Conservation (phyloP, 2,329 filamentous ascomycete species). For the Neopestalotiopsis clavispora region DNA sequence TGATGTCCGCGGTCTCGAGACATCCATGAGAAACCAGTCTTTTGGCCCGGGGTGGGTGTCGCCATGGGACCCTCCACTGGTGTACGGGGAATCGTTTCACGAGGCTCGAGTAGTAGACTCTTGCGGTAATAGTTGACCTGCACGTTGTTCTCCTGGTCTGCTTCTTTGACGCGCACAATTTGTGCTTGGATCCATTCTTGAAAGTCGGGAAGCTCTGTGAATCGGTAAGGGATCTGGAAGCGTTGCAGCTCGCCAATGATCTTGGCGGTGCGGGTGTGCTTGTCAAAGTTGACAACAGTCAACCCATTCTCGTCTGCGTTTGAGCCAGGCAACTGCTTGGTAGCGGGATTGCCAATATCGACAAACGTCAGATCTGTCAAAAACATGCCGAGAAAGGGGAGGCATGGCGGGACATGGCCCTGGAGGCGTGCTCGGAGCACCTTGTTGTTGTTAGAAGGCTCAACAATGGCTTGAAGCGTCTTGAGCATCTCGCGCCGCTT, state of each 20-base stretch:
- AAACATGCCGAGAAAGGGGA: slow-evolving; percentile 96
- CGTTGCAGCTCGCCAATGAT: slow-evolving; percentile 95
- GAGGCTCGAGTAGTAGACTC: slow-evolving; percentile 82
- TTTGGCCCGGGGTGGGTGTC: slow-evolving; percentile 32
- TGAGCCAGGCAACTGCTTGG: slow-evolving; percentile 71
- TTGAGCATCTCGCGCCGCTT: slow-evolving; percentile 84
- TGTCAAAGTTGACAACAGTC: slow-evolving; percentile 96
- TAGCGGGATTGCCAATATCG: slow-evolving; percentile 89
- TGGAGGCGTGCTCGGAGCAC: slow-evolving; percentile 82
- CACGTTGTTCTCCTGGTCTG: slow-evolving; percentile 55
- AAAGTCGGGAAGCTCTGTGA: slow-evolving; percentile 83
- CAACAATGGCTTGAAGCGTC: slow-evolving; percentile 80
- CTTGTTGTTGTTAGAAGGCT: slow-evolving; percentile 90
- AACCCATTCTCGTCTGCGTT: slow-evolving; percentile 66
- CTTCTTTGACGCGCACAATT: slow-evolving; percentile 74
- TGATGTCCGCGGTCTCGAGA: slow-evolving; percentile 47
- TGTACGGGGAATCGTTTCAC: slow-evolving; percentile 51
- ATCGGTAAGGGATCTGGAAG: slow-evolving; percentile 91
- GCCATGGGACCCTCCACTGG: slow-evolving; percentile 34
- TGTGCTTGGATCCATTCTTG: slow-evolving; percentile 92
- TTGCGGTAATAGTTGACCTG: slow-evolving; percentile 76
- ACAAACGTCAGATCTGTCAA: slow-evolving; percentile 95
- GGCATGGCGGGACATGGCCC: slow-evolving; percentile 85
- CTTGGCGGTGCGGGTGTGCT: slow-evolving; percentile 91
- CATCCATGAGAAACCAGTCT: slow-evolving; percentile 54